A percentile compares a stretch with the other conserved stretches of the same genome.
Evolutionary conservation across 371 early-diverging fungal genomes (phyloP).

Genomic region (Mortierella sp.): DNA sequence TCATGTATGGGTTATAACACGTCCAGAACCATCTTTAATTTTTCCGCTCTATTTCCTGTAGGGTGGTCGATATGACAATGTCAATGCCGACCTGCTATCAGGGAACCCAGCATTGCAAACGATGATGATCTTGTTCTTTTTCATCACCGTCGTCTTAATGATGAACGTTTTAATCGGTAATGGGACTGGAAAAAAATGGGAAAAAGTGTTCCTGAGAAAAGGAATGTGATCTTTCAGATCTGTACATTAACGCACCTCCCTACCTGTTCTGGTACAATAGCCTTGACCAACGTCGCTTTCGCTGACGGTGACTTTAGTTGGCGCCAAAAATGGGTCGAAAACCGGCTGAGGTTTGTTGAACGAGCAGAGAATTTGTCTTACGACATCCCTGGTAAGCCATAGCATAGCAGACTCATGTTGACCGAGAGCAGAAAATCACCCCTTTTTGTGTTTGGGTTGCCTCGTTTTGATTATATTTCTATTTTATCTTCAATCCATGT

Average conservation of each 20-base stretch:
- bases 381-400: background rate
- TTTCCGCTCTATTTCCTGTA: background rate
- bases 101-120: background rate
- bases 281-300: slow-evolving; percentile 2
- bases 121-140: background rate
- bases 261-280: background rate
- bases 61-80: background rate
- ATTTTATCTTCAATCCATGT: too few species aligned
- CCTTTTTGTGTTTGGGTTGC: too few species aligned
- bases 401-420: too few species aligned
- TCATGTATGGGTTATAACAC: too few species aligned
- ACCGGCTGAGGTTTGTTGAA: background rate
- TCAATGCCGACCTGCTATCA: background rate
- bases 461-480: too few species aligned
- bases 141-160: slow-evolving; percentile 6
- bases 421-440: too few species aligned
- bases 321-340: slow-evolving; percentile 3
- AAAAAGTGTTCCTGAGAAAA: too few species aligned
- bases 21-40: too few species aligned
- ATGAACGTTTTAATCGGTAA: slow-evolving; percentile 10
- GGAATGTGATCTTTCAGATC: background rate
- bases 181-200: too few species aligned
- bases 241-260: background rate
- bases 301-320: background rate
- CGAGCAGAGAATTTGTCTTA: slow-evolving; percentile 2